Conservation (phyloP, 495 filamentous ascomycete species). For the Pyrenopolyporus hunteri region DNA sequence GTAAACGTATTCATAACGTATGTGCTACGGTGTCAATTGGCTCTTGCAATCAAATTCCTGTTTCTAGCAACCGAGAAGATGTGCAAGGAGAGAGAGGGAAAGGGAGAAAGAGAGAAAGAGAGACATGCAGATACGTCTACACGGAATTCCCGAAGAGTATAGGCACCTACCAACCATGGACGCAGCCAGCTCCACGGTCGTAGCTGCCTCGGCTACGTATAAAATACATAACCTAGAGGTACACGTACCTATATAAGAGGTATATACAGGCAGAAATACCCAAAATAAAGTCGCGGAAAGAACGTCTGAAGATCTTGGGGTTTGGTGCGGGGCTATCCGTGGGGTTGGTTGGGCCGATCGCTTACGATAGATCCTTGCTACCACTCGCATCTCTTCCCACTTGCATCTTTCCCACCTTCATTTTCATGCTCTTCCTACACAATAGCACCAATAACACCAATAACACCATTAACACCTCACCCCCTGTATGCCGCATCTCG, state of each 20-base stretch:
- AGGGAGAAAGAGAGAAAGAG: too few relatives aligned
- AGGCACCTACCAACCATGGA: background rate
- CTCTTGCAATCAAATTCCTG: too few relatives aligned
- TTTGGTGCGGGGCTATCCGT: slow-evolving; percentile 41
- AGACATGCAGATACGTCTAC: background rate
- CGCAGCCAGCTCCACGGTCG: background rate
- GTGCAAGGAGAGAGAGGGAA: too few relatives aligned
- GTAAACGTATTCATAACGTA: slow-evolving; percentile 1
- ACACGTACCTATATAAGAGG: too few relatives aligned
- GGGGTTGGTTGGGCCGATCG: slow-evolving; percentile 38
- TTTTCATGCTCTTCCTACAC: background rate
- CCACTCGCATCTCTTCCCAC: slow-evolving; percentile 13
- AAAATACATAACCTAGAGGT: slow-evolving; percentile 8
- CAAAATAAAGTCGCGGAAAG: slow-evolving; percentile 26
- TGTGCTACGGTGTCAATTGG: background rate
- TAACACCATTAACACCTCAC: too few relatives aligned
- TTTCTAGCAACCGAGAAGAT: too few relatives aligned
- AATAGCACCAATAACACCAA: too few relatives aligned
- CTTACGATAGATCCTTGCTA: slow-evolving; percentile 29
- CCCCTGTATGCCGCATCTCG: slow-evolving; percentile 2
- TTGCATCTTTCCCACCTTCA: slow-evolving; percentile 6
- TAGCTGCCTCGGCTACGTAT: slow-evolving; percentile 9
- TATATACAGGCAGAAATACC: slow-evolving; percentile 10
- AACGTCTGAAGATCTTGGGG: slow-evolving; percentile 40
- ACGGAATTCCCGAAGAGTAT: background rate